These are phyloP conservation scores for Neurospora africana DNA, from an alignment of 495 filamentous ascomycete genomes.

Conservation along the genomic window DNA sequence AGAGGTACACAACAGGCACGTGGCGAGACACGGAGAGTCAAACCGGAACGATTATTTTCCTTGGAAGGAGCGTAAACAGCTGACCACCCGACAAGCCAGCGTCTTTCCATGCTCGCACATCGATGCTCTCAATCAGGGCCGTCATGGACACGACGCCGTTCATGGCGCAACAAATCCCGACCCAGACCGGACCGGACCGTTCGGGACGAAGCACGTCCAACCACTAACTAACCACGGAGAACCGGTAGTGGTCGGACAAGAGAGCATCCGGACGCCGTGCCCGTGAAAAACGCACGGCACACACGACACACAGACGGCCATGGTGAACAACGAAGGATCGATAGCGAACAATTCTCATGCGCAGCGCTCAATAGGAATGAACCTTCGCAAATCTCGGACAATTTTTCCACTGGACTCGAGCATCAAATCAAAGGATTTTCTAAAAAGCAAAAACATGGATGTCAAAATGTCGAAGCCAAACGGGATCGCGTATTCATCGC, in stretches of 20 bases:
- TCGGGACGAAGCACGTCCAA: not conserved
- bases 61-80: not conserved
- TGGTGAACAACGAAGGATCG: no score
- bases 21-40: not conserved
- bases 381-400: no score
- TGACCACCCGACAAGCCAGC: not conserved
- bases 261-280: not conserved
- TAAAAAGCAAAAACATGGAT: not conserved
- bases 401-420: no score
- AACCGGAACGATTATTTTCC: not conserved
- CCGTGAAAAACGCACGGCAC: not conserved
- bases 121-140: not conserved
- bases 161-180: not conserved
- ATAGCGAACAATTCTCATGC: no score
- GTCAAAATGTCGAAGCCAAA: constrained; percentile 38
- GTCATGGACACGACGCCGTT: not conserved
- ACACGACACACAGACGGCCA: not conserved
- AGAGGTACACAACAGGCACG: not conserved
- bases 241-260: not conserved
- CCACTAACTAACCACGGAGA: not conserved
- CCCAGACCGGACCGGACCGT: not conserved
- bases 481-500: constrained; percentile 38
- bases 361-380: no score
- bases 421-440: no score
- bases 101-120: not conserved